Evolutionary conservation across 306 rosid species (phyloP).

Genomic region (Abrus pulchellus): DNA sequence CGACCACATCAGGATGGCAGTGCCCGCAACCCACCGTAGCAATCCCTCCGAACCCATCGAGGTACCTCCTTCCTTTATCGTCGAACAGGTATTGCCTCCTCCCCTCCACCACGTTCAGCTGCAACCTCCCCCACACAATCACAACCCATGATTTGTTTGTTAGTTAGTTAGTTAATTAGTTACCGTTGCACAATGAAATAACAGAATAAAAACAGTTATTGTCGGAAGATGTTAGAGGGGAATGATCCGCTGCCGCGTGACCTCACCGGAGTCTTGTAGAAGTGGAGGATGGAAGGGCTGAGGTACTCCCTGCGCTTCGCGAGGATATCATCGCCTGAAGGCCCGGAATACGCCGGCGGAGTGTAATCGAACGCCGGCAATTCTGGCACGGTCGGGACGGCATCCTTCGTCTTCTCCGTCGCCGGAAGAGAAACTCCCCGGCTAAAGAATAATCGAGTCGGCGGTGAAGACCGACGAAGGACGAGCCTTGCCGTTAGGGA

Average conservation of each 20-base stretch:
- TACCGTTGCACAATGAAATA: not conserved
- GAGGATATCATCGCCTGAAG: constrained; percentile 68
- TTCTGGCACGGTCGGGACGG: constrained; percentile 36
- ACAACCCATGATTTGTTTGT: not conserved
- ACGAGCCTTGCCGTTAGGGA: constrained; percentile 43
- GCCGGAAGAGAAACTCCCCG: constrained; percentile 60
- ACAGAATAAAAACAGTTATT: not conserved
- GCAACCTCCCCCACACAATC: constrained; percentile 22
- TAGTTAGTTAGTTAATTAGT: not conserved
- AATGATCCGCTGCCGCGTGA: constrained; percentile 31
- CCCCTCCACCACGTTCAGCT: constrained; percentile 90
- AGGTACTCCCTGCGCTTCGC: constrained; percentile 82
- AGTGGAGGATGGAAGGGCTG: constrained; percentile 79
- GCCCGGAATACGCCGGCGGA: constrained; percentile 82
- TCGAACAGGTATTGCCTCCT: constrained; percentile 89
- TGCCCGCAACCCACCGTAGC: constrained; percentile 98
- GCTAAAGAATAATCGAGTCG: not conserved
- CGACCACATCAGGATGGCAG: constrained; percentile 94
- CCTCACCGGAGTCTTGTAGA: constrained; percentile 78
- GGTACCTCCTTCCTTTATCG: constrained; percentile 82
- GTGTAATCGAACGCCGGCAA: constrained; percentile 77
- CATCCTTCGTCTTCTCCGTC: constrained; percentile 43
- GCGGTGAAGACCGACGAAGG: constrained; percentile 30
- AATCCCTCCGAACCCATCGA: constrained; percentile 94
- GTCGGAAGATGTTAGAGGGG: not conserved